These are phyloP conservation scores for Amanita subjunquillea DNA, from an alignment of 768 basidiomycete species.

Conservation along the genomic window DNA sequence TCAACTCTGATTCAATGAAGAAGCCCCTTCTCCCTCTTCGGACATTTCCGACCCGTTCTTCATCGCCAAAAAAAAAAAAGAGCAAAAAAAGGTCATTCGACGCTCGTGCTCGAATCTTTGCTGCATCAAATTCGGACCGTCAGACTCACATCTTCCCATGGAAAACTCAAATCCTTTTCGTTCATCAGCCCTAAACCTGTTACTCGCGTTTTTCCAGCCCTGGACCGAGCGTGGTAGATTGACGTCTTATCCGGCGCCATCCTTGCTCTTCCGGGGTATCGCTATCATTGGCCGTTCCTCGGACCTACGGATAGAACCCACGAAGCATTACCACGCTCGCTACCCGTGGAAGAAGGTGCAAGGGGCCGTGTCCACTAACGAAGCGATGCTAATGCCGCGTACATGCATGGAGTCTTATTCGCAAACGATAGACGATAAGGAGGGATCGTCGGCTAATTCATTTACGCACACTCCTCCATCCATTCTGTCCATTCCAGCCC, in stretches of 20 bases:
- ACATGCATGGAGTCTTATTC: neutral
- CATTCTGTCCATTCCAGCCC: neutral
- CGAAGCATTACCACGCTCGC: neutral
- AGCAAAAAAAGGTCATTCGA: neutral
- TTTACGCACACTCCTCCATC: neutral
- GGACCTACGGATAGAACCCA: neutral
- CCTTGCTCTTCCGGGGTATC: neutral
- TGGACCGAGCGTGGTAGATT: neutral
- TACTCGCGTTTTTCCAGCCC: neutral
- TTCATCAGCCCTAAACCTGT: neutral
- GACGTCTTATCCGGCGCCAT: neutral
- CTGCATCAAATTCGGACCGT: neutral
- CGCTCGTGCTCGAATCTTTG: neutral
- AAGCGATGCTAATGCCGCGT: neutral
- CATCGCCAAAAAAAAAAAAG: neutral
- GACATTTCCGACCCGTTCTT: neutral
- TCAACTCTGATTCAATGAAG: neutral
- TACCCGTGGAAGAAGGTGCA: neutral
- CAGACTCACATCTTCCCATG: neutral
- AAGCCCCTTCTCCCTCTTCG: neutral
- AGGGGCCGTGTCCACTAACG: neutral
- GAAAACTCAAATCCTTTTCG: neutral
- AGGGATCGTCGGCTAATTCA: conserved; percentile 1
- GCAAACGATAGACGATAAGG: neutral
- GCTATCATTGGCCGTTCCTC: neutral